Conservation (phyloP, 345 rosid genomes). For the Murraya koenigii region DNA sequence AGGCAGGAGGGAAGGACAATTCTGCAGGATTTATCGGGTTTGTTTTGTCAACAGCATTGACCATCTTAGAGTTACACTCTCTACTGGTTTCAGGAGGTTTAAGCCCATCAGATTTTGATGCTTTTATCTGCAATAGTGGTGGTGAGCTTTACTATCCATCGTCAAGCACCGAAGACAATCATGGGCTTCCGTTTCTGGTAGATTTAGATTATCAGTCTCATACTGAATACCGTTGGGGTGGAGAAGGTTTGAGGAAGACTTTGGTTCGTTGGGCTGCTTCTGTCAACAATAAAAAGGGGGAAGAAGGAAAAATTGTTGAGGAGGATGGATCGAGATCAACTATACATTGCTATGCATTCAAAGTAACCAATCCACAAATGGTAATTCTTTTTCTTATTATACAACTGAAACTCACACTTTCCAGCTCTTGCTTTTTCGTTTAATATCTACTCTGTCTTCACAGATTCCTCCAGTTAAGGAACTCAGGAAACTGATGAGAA, state of each 20-base stretch:
- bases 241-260: constrained; percentile 67
- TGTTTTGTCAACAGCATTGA: constrained; percentile 59
- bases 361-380: constrained; percentile 42
- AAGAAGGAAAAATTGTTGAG: constrained; percentile 33
- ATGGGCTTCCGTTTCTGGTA: constrained; percentile 43
- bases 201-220: constrained; percentile 79
- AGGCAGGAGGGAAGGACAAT: constrained; percentile 38
- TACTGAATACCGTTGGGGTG: constrained; percentile 80
- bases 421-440: neutral
- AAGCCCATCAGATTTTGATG: constrained; percentile 61
- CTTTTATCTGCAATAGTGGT: constrained; percentile 81
- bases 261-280: constrained; percentile 67
- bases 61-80: constrained; percentile 59
- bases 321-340: constrained; percentile 58
- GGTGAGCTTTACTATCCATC: constrained; percentile 68
- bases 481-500: constrained; percentile 66
- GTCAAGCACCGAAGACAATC: constrained; percentile 40
- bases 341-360: constrained; percentile 53
- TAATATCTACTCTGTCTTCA: constrained; percentile 8
- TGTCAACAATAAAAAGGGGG: constrained; percentile 37
- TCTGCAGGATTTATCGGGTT: constrained; percentile 46
- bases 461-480: constrained; percentile 66
- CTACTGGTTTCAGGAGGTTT: constrained; percentile 50
- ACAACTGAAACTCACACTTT: neutral
- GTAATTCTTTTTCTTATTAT: constrained; percentile 27